Evolutionary conservation across 306 rosid species (phyloP).

Genomic region (Cucumis melo): DNA sequence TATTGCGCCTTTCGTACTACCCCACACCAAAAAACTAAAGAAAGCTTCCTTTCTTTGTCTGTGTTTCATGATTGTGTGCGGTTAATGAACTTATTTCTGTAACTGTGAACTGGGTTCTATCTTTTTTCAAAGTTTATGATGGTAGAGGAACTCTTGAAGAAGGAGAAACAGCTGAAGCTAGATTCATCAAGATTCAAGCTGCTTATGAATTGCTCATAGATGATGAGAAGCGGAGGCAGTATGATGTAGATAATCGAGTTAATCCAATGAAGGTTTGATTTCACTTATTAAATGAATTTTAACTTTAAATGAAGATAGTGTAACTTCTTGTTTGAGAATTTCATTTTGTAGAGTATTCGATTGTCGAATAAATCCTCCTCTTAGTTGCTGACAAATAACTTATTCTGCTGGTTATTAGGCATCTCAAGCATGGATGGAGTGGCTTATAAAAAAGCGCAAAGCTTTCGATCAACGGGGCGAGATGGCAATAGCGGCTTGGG

Average conservation of each 20-base stretch:
- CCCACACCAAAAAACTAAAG: background rate
- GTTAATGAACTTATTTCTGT: background rate
- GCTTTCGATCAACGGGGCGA: constrained; percentile 94
- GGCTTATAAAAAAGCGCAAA: constrained; percentile 83
- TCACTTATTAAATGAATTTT: background rate
- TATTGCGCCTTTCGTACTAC: background rate
- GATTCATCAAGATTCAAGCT: constrained; percentile 94
- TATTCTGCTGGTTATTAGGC: constrained; percentile 43
- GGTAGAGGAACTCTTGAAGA: constrained; percentile 89
- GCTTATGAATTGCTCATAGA: constrained; percentile 84
- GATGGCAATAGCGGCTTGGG: constrained; percentile 97
- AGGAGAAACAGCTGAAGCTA: constrained; percentile 90
- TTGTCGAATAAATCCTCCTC: background rate
- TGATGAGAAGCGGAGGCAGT: constrained; percentile 44
- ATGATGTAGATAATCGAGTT: constrained; percentile 73
- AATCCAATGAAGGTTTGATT: constrained; percentile 84
- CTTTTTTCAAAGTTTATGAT: constrained; percentile 39
- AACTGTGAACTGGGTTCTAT: constrained; percentile 4
- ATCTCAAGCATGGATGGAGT: constrained; percentile 97
- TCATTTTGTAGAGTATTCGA: background rate
- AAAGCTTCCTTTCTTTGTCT: background rate
- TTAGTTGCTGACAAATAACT: constrained; percentile 5
- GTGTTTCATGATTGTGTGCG: background rate
- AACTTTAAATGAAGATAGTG: background rate
- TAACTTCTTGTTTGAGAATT: background rate